Base-by-base conservation (phyloP, 768 basidiomycete genomes). In the Austroboletus festivus region DNA sequence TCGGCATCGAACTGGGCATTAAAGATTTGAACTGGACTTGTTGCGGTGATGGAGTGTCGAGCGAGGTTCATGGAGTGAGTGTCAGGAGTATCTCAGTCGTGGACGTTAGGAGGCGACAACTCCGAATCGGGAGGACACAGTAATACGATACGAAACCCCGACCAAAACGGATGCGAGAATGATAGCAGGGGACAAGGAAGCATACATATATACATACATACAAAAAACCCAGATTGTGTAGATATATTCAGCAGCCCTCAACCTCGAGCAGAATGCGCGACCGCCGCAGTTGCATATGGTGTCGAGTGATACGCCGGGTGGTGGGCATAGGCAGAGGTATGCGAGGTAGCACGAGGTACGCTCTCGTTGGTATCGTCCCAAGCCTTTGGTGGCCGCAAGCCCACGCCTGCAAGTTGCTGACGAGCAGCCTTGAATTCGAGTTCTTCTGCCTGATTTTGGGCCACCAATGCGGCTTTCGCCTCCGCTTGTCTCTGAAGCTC, bases 401-500 rank as follows among this genome's bases (percentile, higher is more conserved):
- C 86, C 47, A 91, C 80, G 55, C 77, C 75, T 2, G 82, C 85
- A 39, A 91, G 82, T 64, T 86, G 83, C 70, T 85, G 82, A 12
- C 89, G 79, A 35, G 87, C 89, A 31, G 84, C 82, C 63, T 80
- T 85, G 70, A 91, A 91, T 61, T 91, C 89, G 52, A 77, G 71
- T 62, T 91, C 89, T 64, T 91, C 89, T 38, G 81, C 78, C 57
- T 86, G 83, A 51, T 79, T 86, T 70, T 89, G 85, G n/a, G 86
- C 89, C 15, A 87, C 68, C 37, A 87, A 64, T 5, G 83, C 86
- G 4, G 89, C 89, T 52, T 80, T 82, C 19, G 81, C 82, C 60
- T 92, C 90, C 5, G 89, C 89, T 67, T 92, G 89, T 50, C 87
- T 75, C 68, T 93, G 89, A 46, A 93, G 67, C 63, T 93, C 89